Evolutionary conservation across 441 rosid genomes (phyloP), one percentile per base, ranked within the genome.

Genomic region (Gossypium gossypioides): DNA sequence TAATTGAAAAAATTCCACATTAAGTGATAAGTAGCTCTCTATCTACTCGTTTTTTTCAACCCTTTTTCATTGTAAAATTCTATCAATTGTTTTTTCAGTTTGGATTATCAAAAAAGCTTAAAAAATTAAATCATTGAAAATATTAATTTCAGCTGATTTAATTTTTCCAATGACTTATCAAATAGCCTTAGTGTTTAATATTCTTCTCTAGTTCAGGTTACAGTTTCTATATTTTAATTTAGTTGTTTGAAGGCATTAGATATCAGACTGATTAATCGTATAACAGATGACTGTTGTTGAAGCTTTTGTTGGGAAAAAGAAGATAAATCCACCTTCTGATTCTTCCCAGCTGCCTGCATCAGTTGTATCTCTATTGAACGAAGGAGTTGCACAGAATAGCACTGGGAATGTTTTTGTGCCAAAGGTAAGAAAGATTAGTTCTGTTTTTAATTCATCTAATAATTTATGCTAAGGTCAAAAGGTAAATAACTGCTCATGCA

Each of bases 281-380:
- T 76, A 60, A 46, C 79, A 94, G 99, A 94, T 94, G 99, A 92
- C 94, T 48, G 96, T 94, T 59, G 95, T 94, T 52, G 97, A 89
- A 81, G 91, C 97, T 72, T 87, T 80, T 78, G 83, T 89, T 81
- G 99, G 97, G 56, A 81, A 60, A 81, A 76, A 81, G 72, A 90
- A 85, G 81, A 78, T 89, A 74, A 78, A 79, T 63, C 83, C 84
- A 67, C 84, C 88, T 51, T 84, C 86, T 74, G 88, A 87, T 77
- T 72, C 88, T 68, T 84, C 88, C 42, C 82, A 84, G 24, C 77
- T 88, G 82, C 83, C 81, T 73, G 24, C 77, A 34, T 82, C 78
- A 51, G 82, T 86, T 77, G 61, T 74, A 66, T 82, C 87, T 78
- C 79, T 94, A 78, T 82, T 94, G 64, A 82, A 69, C 42, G 91